A percentile compares a stretch with the other conserved stretches of the same genome.
phyloP scores from a whole-genome alignment of 2,329 filamentous ascomycete genomes.

The Alternaria sp. region DNA sequence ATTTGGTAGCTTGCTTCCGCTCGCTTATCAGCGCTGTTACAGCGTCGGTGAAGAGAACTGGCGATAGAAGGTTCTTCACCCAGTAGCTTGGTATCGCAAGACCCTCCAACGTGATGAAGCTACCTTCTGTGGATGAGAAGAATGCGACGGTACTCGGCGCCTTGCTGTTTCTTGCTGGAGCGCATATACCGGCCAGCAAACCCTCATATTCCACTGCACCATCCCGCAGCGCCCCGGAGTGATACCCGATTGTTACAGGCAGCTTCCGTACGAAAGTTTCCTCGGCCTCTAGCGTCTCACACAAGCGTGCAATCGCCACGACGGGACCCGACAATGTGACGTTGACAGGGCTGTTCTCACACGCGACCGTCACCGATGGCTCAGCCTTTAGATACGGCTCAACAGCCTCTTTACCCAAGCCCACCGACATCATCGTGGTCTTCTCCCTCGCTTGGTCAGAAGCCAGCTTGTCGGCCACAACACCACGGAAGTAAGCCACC shows the following conservation, averaged over 20 bases:
- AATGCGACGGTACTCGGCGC: not conserved
- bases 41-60: conserved; percentile 10
- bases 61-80: conserved; percentile 15
- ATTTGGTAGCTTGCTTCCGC: not conserved
- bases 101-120: conserved; percentile 3
- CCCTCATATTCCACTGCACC: conserved; percentile 1
- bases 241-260: conserved; percentile 56
- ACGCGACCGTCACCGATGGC: conserved; percentile 11
- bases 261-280: conserved; percentile 51
- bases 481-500: conserved; percentile 19
- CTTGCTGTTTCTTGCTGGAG: not conserved
- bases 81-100: conserved; percentile 8
- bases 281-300: conserved; percentile 40
- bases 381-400: conserved; percentile 9
- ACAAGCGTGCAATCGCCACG: conserved; percentile 33
- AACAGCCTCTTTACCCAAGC: conserved; percentile 4
- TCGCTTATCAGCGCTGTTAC: conserved; percentile 10
- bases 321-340: conserved; percentile 55
- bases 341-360: conserved; percentile 49
- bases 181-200: not conserved
- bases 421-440: conserved; percentile 11
- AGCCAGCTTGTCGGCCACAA: conserved; percentile 8
- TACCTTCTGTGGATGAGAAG: conserved; percentile 8
- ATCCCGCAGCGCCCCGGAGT: conserved; percentile 37
- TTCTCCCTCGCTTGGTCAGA: not conserved